Conservation (phyloP, 2,329 filamentous ascomycete genomes). For the Penicillium sp. region DNA sequence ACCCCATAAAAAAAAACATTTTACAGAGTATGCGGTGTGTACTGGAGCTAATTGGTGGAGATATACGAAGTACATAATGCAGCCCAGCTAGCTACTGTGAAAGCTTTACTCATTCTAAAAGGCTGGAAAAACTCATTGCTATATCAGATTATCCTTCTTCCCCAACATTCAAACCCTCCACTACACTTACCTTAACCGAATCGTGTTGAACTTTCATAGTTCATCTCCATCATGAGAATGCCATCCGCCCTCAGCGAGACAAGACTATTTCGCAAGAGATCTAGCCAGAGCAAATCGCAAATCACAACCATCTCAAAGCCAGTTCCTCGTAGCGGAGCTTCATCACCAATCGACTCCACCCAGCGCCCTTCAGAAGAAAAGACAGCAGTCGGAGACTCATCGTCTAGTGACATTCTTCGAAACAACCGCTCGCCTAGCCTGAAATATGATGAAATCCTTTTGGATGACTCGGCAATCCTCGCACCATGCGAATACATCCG, state of each 20-base stretch:
- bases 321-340: not conserved
- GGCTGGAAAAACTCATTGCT: too few relatives aligned
- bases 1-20: too few relatives aligned
- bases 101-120: too few relatives aligned
- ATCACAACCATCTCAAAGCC: not conserved
- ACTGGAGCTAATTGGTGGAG: too few relatives aligned
- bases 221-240: not conserved
- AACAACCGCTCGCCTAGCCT: not conserved
- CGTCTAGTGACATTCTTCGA: not conserved
- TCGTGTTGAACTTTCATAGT: not conserved
- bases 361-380: not conserved
- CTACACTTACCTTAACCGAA: not conserved
- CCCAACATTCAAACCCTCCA: not conserved
- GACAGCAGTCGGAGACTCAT: not conserved
- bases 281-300: not conserved
- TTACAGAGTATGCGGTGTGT: too few relatives aligned
- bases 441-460: not conserved
- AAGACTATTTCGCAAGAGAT: not conserved
- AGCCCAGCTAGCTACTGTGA: too few relatives aligned
- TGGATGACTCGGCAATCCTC: not conserved
- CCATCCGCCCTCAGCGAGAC: not conserved
- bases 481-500: not conserved
- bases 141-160: not conserved
- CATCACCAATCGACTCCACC: not conserved
- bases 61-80: too few relatives aligned